Evolutionary conservation across 2,329 filamentous ascomycete species (phyloP).

Genomic region (Claviceps purpurea): DNA sequence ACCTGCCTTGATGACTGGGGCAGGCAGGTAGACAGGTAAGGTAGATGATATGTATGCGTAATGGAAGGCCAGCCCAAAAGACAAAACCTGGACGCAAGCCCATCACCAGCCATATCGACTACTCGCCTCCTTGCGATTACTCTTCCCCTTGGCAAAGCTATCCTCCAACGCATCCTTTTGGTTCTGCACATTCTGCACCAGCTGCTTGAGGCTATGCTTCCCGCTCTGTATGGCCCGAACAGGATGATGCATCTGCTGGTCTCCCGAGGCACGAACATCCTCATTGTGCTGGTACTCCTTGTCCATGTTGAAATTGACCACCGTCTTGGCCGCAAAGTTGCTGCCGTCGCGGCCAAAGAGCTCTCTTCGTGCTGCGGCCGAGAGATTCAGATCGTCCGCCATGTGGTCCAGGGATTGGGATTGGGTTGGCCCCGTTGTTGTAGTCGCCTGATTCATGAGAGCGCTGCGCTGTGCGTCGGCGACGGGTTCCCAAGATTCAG

Average conservation of each 20-base stretch:
- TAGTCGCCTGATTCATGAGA: constrained; percentile 16
- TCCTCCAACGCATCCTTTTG: constrained; percentile 86
- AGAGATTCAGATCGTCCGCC: constrained; percentile 66
- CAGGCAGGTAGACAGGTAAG: too few relatives aligned
- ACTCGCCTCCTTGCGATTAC: constrained; percentile 70
- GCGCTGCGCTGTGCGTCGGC: constrained; percentile 6
- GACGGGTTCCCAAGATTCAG: too few relatives aligned
- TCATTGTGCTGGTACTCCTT: constrained; percentile 80
- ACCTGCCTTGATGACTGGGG: too few relatives aligned
- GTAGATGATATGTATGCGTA: too few relatives aligned
- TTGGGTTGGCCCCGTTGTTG: constrained; percentile 23
- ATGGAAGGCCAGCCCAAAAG: too few relatives aligned
- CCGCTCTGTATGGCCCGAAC: constrained; percentile 69
- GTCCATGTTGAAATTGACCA: constrained; percentile 83
- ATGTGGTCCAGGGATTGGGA: constrained; percentile 57
- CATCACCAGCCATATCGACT: constrained; percentile 65
- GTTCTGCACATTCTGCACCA: constrained; percentile 69
- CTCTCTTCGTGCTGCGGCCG: constrained; percentile 62
- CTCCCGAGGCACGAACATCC: constrained; percentile 53
- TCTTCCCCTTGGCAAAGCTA: constrained; percentile 70
- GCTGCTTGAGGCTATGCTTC: constrained; percentile 79
- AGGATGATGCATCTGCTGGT: constrained; percentile 64
- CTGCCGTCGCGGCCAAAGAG: constrained; percentile 61
- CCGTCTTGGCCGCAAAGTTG: constrained; percentile 32
- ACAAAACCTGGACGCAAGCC: not conserved